Base-by-base conservation (phyloP, 345 rosid genomes). In the Leavenworthia alabamica region DNA sequence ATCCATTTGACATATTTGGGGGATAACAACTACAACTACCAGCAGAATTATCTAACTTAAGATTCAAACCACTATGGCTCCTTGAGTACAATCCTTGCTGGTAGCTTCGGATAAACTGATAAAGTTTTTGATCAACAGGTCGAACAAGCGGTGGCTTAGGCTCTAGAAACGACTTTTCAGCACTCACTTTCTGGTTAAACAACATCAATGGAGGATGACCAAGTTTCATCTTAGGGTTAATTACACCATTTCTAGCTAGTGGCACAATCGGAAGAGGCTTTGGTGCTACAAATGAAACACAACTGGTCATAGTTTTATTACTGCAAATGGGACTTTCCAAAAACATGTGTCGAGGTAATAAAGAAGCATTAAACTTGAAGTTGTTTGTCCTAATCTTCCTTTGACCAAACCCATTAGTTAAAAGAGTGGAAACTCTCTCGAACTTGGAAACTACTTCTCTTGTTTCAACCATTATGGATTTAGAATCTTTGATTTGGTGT, bases 181-280 rank as follows among this genome's bases (percentile, higher is more conserved):
- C 56, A 49, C 80, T 66, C 68, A 75, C 35, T 16, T 60, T 82
- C 45, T 59, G 70, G 48, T 53, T 15, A 32, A 43, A 47, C 56
- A 47, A 15, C 48, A 56, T 72, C 35, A 64, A 5, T 9, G 66
- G 60, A 62, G 59, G 57, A 37, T 35, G 67, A n/a, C n/a, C n/a
- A 35, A 16, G 40, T 67, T 67, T 67, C 5, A 41, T 46, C 40
- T 64, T 81, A 5, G 67, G 48, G 26, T 62, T 70, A 15, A 51
- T 14, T 26, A 67, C 74, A 49, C 20, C 60, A 41, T 48, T 49
- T 15, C 28, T 16, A 35, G 56, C 8, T 5, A 17, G 42, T 42
- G 81, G 83, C 51, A 79, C 48, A 3, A 76, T 60, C 61, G 76
- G 86, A 62, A 83, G 88, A 32, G 84, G 88, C 71, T 77, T 74